These are phyloP conservation scores for Crassisporium funariophilum DNA, from an alignment of 768 basidiomycete genomes.

Conservation along the genomic window DNA sequence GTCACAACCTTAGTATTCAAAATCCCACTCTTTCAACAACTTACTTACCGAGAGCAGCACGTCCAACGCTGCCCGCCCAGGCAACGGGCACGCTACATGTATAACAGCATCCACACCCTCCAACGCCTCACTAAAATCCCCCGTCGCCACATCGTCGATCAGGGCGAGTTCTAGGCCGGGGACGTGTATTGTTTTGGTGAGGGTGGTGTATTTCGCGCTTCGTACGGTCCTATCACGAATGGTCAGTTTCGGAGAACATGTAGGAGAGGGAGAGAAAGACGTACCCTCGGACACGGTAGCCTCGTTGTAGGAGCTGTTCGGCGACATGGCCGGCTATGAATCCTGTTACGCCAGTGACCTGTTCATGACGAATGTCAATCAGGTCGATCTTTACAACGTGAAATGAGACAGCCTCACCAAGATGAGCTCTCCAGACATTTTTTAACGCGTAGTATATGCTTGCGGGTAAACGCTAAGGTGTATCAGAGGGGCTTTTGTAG, in stretches of 20 bases:
- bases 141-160: slow-evolving; percentile 24
- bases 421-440: slow-evolving; percentile 11
- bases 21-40: too few relatives aligned
- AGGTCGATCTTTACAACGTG: not conserved
- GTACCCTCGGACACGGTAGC: slow-evolving; percentile 28
- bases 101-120: slow-evolving; percentile 43
- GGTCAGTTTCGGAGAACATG: not conserved
- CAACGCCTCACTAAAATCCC: slow-evolving; percentile 45
- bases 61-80: slow-evolving; percentile 17
- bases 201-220: slow-evolving; percentile 17
- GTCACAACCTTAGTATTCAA: too few relatives aligned
- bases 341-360: slow-evolving; percentile 32
- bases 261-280: not conserved
- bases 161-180: slow-evolving; percentile 22
- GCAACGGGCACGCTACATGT: slow-evolving; percentile 39
- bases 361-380: not conserved
- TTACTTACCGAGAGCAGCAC: too few relatives aligned
- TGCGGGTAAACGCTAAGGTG: too few relatives aligned
- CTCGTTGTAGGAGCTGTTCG: slow-evolving; percentile 19
- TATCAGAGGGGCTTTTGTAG: too few relatives aligned
- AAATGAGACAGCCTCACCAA: slow-evolving; percentile 6
- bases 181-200: slow-evolving; percentile 12
- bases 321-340: slow-evolving; percentile 27
- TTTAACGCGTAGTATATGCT: too few relatives aligned
- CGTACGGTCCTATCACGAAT: slow-evolving; percentile 24